Percentiles rank a stretch among this genome's conserved stretches.
These are phyloP conservation scores for Fermentozyma sake DNA, from an alignment of 1,139 yeast genomes.

Conservation along the genomic window DNA sequence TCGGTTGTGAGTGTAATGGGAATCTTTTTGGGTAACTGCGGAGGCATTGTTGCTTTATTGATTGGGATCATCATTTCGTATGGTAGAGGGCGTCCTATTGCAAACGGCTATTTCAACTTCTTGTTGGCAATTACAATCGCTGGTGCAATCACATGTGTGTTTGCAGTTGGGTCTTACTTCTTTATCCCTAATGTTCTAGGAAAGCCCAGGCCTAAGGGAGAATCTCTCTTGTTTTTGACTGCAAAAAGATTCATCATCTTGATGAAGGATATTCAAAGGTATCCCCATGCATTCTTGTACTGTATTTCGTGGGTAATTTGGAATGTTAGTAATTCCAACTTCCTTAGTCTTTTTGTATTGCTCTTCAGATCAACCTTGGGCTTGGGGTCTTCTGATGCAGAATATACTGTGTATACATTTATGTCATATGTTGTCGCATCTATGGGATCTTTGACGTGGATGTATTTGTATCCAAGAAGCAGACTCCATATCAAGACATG, in stretches of 20 bases:
- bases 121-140: constrained; percentile 39
- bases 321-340: constrained; percentile 37
- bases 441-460: constrained; percentile 37
- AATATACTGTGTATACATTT: constrained; percentile 39
- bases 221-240: constrained; percentile 20
- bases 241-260: constrained; percentile 23
- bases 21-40: constrained; percentile 32
- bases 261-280: constrained; percentile 21
- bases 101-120: constrained; percentile 32
- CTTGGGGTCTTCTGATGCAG: constrained; percentile 34
- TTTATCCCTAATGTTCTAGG: constrained; percentile 33
- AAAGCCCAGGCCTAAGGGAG: constrained; percentile 21
- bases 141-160: constrained; percentile 30
- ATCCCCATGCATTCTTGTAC: constrained; percentile 35
- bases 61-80: constrained; percentile 39
- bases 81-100: constrained; percentile 21
- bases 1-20: constrained; percentile 39
- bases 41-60: constrained; percentile 37
- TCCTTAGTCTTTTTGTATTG: constrained; percentile 32
- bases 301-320: constrained; percentile 44
- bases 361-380: constrained; percentile 42
- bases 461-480: constrained; percentile 28
- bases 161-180: constrained; percentile 23
- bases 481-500: constrained; percentile 26
- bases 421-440: constrained; percentile 33